Evolutionary conservation across 2,329 filamentous ascomycete genomes (phyloP).

Genomic region (Rachicladosporium sp.): DNA sequence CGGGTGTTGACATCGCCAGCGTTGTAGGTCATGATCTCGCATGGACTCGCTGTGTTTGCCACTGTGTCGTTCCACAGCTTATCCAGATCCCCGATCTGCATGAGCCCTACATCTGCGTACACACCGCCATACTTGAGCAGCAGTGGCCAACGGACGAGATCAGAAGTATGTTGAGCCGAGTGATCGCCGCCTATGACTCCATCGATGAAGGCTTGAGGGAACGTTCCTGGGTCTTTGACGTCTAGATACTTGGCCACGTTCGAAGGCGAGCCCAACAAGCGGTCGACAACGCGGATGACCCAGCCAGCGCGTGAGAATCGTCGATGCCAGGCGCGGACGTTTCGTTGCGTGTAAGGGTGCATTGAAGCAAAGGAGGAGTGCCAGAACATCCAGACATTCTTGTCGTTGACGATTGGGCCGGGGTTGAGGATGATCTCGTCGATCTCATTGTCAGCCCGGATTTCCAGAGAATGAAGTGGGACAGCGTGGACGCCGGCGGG

Average conservation of each 20-base stretch:
- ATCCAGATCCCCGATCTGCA: conserved; percentile 47
- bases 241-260: conserved; percentile 41
- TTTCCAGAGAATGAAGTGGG: too few relatives aligned
- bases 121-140: conserved; percentile 46
- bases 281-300: conserved; percentile 41
- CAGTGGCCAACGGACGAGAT: conserved; percentile 46
- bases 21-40: conserved; percentile 39
- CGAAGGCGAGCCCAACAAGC: conserved; percentile 30
- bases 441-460: conserved; percentile 14
- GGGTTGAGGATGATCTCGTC: conserved; percentile 45
- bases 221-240: conserved; percentile 28
- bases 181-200: conserved; percentile 38
- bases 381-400: conserved; percentile 51
- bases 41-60: conserved; percentile 33
- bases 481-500: too few relatives aligned
- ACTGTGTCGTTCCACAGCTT: conserved; percentile 40
- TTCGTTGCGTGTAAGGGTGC: conserved; percentile 42
- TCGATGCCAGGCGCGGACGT: conserved; percentile 42
- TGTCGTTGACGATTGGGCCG: conserved; percentile 37
- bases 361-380: conserved; percentile 37
- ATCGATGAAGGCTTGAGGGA: conserved; percentile 41
- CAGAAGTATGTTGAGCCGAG: conserved; percentile 43
- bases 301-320: conserved; percentile 41
- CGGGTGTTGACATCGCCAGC: conserved; percentile 24
- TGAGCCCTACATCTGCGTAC: conserved; percentile 45